Conservation (phyloP, 1,284 basidiomycete genomes). For the Leccinum pachyderme region DNA sequence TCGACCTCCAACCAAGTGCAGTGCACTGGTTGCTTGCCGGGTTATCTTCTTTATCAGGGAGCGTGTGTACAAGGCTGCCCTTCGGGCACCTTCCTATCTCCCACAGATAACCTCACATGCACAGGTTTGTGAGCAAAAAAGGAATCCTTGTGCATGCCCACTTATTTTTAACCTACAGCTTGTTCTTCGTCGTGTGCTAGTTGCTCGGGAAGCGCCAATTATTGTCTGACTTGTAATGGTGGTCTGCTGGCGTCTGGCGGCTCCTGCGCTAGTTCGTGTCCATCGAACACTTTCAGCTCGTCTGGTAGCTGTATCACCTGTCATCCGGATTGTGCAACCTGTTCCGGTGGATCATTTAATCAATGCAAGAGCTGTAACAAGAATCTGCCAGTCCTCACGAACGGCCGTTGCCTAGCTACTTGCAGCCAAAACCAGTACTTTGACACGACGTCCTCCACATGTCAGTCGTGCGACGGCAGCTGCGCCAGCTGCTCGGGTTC, state of each 20-base stretch:
- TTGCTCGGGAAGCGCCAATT: conserved; percentile 62
- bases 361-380: conserved; percentile 73
- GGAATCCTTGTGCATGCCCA: conserved; percentile 6
- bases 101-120: conserved; percentile 69
- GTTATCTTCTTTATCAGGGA: conserved; percentile 67
- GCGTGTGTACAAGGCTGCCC: conserved; percentile 70
- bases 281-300: conserved; percentile 64
- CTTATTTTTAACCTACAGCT: conserved; percentile 41
- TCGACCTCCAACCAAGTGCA: conserved; percentile 65
- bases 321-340: conserved; percentile 79
- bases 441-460: conserved; percentile 60
- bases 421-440: conserved; percentile 72
- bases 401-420: conserved; percentile 71
- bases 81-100: conserved; percentile 65
- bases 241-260: conserved; percentile 65
- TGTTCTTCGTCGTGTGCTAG: conserved; percentile 73
- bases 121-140: conserved; percentile 43
- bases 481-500: conserved; percentile 73
- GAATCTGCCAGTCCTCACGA: conserved; percentile 65
- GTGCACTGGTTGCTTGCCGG: conserved; percentile 75
- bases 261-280: conserved; percentile 71
- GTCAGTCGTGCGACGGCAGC: conserved; percentile 67
- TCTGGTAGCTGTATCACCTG: conserved; percentile 66
- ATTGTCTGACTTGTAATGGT: conserved; percentile 69
- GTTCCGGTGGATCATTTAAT: conserved; percentile 67